Evolutionary conservation across 305 asterid species (phyloP), one percentile per base, ranked within the genome.

Genomic region (Solanum chacoense): DNA sequence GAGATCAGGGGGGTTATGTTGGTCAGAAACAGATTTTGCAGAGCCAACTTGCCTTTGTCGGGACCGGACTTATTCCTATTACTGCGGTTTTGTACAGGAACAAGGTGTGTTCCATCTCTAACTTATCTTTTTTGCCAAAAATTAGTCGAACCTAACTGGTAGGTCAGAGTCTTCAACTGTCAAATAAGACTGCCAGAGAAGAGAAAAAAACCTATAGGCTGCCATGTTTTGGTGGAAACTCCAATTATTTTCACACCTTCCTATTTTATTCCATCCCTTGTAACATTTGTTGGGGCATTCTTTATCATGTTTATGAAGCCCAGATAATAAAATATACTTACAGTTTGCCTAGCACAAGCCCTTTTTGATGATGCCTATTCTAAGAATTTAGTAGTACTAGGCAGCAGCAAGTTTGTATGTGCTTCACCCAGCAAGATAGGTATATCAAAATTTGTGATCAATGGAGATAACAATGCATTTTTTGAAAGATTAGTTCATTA

Each of bases 1-100:
- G 86, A 24, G 0, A 2, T 67, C 93, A 0, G 28, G 76, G 2
- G 93, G 93, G 4, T 12, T 76, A 84, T 88, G 90, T 40, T 71
- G 89, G 89, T 55, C 78, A 29, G 45, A 28, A 28, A 65, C 89
- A 35, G 26, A 67, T 50, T 34, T 6, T 5, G 2, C 16, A 0
- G 76, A 22, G 73, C 71, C 3, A 31, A 45, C 85, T 7, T 88
- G 89, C 85, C 87, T 88, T 63, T 88, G 88, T 55, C 38, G 0
- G 31, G 69, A 85, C 2, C 77, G 29, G 3, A 71, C 69, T 50
- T 34, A 84, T 83, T 81, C 88, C 2, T 32, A 63, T 35, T 38
- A 4, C 31, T 88, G 86, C 26, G 38, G 69, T 71, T 71, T 13
- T 4, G 83, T 0, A 50, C 6, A 0, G 7, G 22, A 20, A 16